These are phyloP conservation scores for Cordyceps cateniannulata DNA, from an alignment of 2,329 filamentous ascomycete species.

Conservation along the genomic window DNA sequence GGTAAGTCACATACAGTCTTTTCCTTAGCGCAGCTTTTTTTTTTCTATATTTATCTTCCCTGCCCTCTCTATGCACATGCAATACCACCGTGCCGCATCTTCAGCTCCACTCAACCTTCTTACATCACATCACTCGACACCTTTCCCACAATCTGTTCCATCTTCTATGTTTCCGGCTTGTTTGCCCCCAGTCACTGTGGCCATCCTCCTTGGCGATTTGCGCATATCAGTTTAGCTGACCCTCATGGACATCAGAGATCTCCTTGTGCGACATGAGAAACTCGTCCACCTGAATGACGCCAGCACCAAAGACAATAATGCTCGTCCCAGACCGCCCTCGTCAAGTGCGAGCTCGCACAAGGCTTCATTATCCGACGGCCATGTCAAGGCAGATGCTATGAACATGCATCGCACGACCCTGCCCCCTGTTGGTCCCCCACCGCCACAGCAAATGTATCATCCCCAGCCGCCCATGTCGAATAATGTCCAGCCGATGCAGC, in stretches of 20 bases:
- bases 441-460: constrained; percentile 22
- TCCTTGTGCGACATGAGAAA: constrained; percentile 58
- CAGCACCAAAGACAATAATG: constrained; percentile 40
- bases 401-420: constrained; percentile 32
- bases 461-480: constrained; percentile 13
- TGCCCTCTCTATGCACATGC: constrained; percentile 11
- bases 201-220: constrained; percentile 9
- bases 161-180: background rate
- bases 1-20: constrained; percentile 38
- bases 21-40: constrained; percentile 8
- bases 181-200: background rate
- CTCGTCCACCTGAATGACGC: constrained; percentile 57
- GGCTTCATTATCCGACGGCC: constrained; percentile 40
- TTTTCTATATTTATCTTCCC: constrained; percentile 8
- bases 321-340: constrained; percentile 45
- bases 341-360: constrained; percentile 37
- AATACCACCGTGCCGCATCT: constrained; percentile 10
- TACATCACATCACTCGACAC: constrained; percentile 14
- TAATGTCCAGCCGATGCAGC: constrained; percentile 27
- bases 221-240: constrained; percentile 26
- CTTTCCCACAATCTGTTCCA: background rate
- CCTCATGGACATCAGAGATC: constrained; percentile 60
- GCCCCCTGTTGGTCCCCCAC: constrained; percentile 20
- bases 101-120: constrained; percentile 8
- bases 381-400: constrained; percentile 41